Conservation (phyloP, 164 flowering plant species). For the Protea cynaroides region DNA sequence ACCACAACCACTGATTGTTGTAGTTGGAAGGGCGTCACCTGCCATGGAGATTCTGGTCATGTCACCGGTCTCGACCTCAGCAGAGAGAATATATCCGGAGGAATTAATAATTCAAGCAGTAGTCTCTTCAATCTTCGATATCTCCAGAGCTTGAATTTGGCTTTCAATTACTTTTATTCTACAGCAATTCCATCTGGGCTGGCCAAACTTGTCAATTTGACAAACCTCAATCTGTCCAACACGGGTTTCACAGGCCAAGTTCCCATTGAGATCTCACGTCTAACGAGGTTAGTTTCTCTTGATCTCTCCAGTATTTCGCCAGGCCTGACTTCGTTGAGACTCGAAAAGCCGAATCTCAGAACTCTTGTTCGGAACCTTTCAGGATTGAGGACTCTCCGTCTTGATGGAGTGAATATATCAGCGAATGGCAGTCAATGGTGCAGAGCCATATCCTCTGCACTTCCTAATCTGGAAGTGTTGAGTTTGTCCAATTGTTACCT, state of each 20-base stretch:
- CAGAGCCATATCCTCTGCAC: constrained; percentile 22
- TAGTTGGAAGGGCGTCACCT: constrained; percentile 31
- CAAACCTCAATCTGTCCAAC: constrained; percentile 41
- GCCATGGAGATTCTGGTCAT: constrained; percentile 21
- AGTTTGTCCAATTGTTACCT: constrained; percentile 26
- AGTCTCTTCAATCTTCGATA: constrained; percentile 26
- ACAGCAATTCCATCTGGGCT: constrained; percentile 34
- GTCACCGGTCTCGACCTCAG: constrained; percentile 30
- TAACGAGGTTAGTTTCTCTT: constrained; percentile 28
- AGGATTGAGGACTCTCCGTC: constrained; percentile 23
- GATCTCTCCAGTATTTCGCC: constrained; percentile 24
- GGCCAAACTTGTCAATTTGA: constrained; percentile 23
- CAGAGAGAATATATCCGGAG: constrained; percentile 16
- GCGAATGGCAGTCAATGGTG: constrained; percentile 24
- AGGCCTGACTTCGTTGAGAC: constrained; percentile 11
- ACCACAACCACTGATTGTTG: constrained; percentile 26
- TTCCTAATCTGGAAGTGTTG: constrained; percentile 26
- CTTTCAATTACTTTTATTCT: constrained; percentile 26
- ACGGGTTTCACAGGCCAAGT: no score
- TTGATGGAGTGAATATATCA: constrained; percentile 34
- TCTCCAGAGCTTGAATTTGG: constrained; percentile 34
- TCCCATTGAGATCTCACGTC: constrained; percentile 23
- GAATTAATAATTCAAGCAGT: constrained; percentile 18
- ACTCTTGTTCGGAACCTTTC: constrained; percentile 26
- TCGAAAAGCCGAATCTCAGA: constrained; percentile 27